phyloP scores from a whole-genome alignment of 2,329 filamentous ascomycete genomes.

The Paecilomyces fulvus region DNA sequence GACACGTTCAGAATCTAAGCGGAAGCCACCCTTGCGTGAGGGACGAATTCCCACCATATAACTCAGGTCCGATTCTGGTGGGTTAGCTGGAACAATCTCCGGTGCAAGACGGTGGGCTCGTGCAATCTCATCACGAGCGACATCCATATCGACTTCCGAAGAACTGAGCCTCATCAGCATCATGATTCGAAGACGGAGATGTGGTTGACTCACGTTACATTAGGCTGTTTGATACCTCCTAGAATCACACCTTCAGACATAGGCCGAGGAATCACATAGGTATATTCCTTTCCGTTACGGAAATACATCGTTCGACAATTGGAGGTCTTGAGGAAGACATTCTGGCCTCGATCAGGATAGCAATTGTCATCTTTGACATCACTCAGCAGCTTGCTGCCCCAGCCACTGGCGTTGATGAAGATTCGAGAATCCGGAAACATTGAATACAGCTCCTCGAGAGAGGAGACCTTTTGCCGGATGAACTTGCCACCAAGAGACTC shows the following conservation, averaged over 20 bases:
- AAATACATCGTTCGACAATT: slow-evolving; percentile 25
- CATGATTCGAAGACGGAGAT: neutral
- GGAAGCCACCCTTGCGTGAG: slow-evolving; percentile 25
- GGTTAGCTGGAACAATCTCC: slow-evolving; percentile 24
- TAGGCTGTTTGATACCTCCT: slow-evolving; percentile 27
- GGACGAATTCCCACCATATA: slow-evolving; percentile 31
- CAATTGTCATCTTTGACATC: slow-evolving; percentile 28
- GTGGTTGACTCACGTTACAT: slow-evolving; percentile 18
- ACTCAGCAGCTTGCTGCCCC: slow-evolving; percentile 24
- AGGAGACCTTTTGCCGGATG: slow-evolving; percentile 23
- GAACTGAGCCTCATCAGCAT: slow-evolving; percentile 14
- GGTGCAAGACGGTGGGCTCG: slow-evolving; percentile 30
- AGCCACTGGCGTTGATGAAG: slow-evolving; percentile 32
- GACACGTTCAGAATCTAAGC: slow-evolving; percentile 22
- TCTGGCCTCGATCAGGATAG: slow-evolving; percentile 30
- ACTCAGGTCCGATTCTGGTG: slow-evolving; percentile 18
- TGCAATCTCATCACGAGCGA: slow-evolving; percentile 30
- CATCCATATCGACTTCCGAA: slow-evolving; percentile 26
- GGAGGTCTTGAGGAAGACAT: slow-evolving; percentile 26
- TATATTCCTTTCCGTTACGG: slow-evolving; percentile 29
- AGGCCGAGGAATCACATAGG: slow-evolving; percentile 31
- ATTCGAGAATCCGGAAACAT: slow-evolving; percentile 28
- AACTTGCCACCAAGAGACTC: slow-evolving; percentile 24
- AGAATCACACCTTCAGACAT: slow-evolving; percentile 24
- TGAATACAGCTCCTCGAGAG: slow-evolving; percentile 23